Base-by-base conservation (phyloP, 2,329 filamentous ascomycete species). In the Botrytis byssoidea region DNA sequence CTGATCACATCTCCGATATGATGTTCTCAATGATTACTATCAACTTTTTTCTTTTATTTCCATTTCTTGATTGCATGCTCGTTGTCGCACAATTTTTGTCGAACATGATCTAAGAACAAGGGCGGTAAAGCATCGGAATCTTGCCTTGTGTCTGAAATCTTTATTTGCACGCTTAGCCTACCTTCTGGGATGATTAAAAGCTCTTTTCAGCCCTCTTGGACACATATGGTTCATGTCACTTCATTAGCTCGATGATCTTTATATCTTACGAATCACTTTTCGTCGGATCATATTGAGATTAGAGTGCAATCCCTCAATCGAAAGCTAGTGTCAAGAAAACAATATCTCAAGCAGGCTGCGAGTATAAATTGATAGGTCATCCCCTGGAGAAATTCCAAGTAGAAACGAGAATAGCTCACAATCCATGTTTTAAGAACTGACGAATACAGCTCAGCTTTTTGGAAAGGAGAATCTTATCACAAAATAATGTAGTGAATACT, bases 91-190 rank as follows among this genome's bases (percentile, higher is more conserved):
- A 3, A n/a, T 7, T 16, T 0, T n/a, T n/a, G 10, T 55, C 12
- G 4, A n/a, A 7, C 1, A 16, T 16, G 6, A 55, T n/a, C 4
- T 29, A 22, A n/a, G 48, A 16, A n/a, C 25, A n/a, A 55, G 1
- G 10, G 4, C 0, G 25, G 5, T 0, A 55, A 0, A n/a, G 12
- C 25, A n/a, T 16, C 25, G 14, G 48, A 0, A 4, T 51, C 46
- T 25, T 4, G 20, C 12, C 9, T 51, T 51, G 0, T 12, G 3
- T 51, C 10, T 12, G 9, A 51, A 55, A 14, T 5, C 14, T 55
- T 2, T 55, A n/a, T 2, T 55, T 55, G 48, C 48, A 55, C 48
- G 12, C 14, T 55, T 9, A 55, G 25, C 6, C 25, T 55, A 7
- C 48, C 48, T 0, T 7, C n/a, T 55, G 4, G n/a, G 25, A n/a